Percentiles rank a stretch among this genome's conserved stretches.
Evolutionary conservation across 305 asterid genomes (phyloP).

Genomic region (Fraxinus baroniana): DNA sequence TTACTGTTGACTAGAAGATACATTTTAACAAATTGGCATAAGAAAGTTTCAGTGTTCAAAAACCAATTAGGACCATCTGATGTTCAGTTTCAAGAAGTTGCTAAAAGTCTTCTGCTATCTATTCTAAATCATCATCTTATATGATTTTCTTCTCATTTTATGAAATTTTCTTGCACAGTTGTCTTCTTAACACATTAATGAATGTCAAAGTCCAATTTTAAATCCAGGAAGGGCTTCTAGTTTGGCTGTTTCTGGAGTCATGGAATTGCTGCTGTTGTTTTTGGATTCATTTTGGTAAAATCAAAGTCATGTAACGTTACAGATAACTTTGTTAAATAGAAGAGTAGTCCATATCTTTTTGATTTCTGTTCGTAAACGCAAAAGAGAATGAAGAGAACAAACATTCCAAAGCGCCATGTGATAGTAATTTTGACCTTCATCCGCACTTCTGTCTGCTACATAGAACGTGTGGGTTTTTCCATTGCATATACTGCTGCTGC

Average conservation of each 20-base stretch:
- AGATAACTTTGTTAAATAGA: neutral
- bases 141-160: neutral
- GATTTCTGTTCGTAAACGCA: neutral
- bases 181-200: neutral
- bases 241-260: slow-evolving; percentile 8
- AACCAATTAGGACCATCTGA: neutral
- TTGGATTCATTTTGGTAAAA: neutral
- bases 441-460: slow-evolving; percentile 90
- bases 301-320: neutral
- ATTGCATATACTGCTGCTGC: slow-evolving; percentile 94
- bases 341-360: neutral
- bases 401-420: slow-evolving; percentile 67
- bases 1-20: neutral
- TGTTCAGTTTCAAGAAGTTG: neutral
- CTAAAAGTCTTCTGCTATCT: neutral
- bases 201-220: neutral
- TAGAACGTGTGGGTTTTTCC: slow-evolving; percentile 94
- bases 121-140: neutral
- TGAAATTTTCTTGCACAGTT: neutral
- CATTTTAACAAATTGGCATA: neutral
- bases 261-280: neutral
- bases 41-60: neutral
- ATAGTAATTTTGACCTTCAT: slow-evolving; percentile 75
- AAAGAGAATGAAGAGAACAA: slow-evolving; percentile 53
- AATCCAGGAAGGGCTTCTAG: slow-evolving; percentile 30